Evolutionary conservation across 2,329 filamentous ascomycete genomes (phyloP).

Genomic region (Leptographium galeiforme): DNA sequence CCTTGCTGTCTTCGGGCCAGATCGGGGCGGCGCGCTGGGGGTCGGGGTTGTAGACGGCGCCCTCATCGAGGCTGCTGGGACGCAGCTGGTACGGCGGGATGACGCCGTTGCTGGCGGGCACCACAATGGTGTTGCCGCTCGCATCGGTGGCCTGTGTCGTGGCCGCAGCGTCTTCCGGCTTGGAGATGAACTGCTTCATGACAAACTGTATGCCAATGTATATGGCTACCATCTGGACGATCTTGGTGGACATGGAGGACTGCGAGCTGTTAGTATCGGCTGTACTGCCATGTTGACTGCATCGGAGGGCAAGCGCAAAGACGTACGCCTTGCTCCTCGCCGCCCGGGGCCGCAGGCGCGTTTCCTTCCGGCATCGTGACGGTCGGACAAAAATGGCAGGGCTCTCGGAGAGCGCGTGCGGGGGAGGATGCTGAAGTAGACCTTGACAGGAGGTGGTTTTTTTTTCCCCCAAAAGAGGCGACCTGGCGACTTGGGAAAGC

Average conservation of each 20-base stretch:
- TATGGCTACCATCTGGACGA: conserved; percentile 38
- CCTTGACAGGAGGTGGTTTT: neutral
- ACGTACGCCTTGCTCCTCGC: conserved; percentile 8
- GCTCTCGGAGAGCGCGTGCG: neutral
- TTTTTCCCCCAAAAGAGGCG: too few species aligned
- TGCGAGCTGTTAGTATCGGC: neutral
- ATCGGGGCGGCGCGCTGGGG: conserved; percentile 70
- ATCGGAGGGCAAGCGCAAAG: neutral
- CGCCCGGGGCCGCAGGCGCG: conserved; percentile 1
- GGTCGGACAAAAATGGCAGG: neutral
- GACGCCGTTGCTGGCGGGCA: conserved; percentile 33
- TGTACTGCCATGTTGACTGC: too few species aligned
- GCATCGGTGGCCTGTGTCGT: conserved; percentile 37
- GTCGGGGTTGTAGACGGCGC: conserved; percentile 48
- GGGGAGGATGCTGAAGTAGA: neutral
- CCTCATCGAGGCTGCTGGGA: conserved; percentile 45
- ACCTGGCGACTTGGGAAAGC: too few species aligned
- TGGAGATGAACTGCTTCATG: conserved; percentile 35
- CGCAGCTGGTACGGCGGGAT: conserved; percentile 55
- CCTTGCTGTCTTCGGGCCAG: conserved; percentile 64
- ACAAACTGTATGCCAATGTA: conserved; percentile 47
- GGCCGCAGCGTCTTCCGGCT: conserved; percentile 26
- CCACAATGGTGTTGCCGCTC: conserved; percentile 32
- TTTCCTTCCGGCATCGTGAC: conserved; percentile 8
- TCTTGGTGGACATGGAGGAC: conserved; percentile 27